Conservation (phyloP, 768 basidiomycete species). For the Gelatoporia subvermispora region DNA sequence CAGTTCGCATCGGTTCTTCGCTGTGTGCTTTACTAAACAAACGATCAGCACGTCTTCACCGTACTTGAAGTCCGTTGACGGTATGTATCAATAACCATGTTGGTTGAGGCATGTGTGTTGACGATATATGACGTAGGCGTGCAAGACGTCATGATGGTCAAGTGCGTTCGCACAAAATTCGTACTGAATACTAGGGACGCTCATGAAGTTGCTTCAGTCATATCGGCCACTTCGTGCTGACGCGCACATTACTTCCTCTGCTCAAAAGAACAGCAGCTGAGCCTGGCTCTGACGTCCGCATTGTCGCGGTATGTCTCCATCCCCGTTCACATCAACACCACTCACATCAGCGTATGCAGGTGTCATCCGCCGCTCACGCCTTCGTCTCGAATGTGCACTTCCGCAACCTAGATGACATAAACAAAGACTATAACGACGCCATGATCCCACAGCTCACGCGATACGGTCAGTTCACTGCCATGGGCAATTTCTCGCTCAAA, state of each 20-base stretch:
- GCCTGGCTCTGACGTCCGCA: constrained; percentile 52
- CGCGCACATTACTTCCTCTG: constrained; percentile 47
- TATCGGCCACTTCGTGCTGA: constrained; percentile 54
- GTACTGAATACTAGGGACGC: neutral
- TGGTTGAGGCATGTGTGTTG: neutral
- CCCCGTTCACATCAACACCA: neutral
- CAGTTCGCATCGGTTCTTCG: constrained; percentile 7
- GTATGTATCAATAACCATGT: constrained; percentile 9
- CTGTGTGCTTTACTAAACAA: neutral
- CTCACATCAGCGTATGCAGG: constrained; percentile 4
- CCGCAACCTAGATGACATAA: constrained; percentile 21
- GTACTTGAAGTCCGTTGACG: constrained; percentile 21
- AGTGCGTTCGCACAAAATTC: constrained; percentile 27
- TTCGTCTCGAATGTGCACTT: constrained; percentile 10
- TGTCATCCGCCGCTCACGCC: constrained; percentile 9
- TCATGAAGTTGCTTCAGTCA: constrained; percentile 33
- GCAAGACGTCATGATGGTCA: constrained; percentile 36
- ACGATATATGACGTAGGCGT: constrained; percentile 26
- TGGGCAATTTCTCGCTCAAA: neutral
- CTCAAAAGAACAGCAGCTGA: constrained; percentile 44
- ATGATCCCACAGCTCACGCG: constrained; percentile 9
- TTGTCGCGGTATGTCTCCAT: constrained; percentile 44
- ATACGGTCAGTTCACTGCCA: constrained; percentile 11
- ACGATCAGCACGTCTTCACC: neutral
- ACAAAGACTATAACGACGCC: constrained; percentile 16